Evolutionary conservation across 2,329 filamentous ascomycete genomes (phyloP).

Genomic region (Zalaria sp.): DNA sequence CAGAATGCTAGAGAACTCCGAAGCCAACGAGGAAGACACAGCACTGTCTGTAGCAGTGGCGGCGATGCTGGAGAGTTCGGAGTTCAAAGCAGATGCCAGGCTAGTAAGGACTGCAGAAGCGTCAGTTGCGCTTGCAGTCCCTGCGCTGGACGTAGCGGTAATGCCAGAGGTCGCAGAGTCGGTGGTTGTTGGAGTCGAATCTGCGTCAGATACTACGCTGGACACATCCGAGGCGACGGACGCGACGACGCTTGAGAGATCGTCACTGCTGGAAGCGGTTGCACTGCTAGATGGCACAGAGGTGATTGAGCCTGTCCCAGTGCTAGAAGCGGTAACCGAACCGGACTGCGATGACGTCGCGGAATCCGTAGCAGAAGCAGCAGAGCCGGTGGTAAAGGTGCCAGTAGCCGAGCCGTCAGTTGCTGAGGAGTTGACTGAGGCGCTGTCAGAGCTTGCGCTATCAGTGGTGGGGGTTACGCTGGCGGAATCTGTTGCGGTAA

Average conservation of each 20-base stretch:
- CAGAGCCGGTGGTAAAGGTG: not conserved
- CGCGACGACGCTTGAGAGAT: constrained; percentile 10
- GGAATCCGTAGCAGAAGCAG: not conserved
- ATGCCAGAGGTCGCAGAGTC: constrained; percentile 6
- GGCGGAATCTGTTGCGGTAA: too few species aligned
- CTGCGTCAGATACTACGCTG: constrained; percentile 4
- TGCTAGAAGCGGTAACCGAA: not conserved
- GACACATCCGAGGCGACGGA: constrained; percentile 12
- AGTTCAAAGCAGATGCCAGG: constrained; percentile 14
- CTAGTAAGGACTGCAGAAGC: constrained; percentile 10
- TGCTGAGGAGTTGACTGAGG: too few species aligned
- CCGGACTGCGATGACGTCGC: not conserved
- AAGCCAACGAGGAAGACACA: constrained; percentile 13
- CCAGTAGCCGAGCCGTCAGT: constrained; percentile 1
- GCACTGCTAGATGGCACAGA: not conserved
- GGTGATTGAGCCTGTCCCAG: constrained; percentile 1
- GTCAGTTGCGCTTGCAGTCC: constrained; percentile 6
- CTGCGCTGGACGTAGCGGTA: constrained; percentile 8
- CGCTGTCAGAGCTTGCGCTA: too few species aligned
- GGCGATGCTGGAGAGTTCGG: constrained; percentile 14
- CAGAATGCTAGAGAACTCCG: constrained; percentile 15
- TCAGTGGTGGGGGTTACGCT: too few species aligned
- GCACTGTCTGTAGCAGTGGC: constrained; percentile 14
- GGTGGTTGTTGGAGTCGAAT: constrained; percentile 8
- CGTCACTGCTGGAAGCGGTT: constrained; percentile 2